These are phyloP conservation scores for Botrytis elliptica DNA, from an alignment of 2,329 filamentous ascomycete genomes.

Conservation along the genomic window DNA sequence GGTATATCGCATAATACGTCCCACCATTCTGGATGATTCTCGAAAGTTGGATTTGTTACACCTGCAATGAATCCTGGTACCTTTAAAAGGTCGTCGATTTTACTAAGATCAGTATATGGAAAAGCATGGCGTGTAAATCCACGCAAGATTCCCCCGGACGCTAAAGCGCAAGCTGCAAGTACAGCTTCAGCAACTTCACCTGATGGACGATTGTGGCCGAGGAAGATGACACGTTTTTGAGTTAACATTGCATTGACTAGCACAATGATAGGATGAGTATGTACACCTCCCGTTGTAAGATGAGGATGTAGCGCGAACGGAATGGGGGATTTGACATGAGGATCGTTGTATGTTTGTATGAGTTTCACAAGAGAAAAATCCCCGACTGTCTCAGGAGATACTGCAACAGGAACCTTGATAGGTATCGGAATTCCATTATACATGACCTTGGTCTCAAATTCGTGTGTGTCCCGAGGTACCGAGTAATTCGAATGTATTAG, in stretches of 20 bases:
- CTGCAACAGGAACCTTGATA: constrained; percentile 90
- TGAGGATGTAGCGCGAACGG: constrained; percentile 86
- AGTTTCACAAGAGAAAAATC: constrained; percentile 98
- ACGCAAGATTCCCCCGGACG: constrained; percentile 84
- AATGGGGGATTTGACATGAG: constrained; percentile 79
- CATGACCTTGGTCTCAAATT: constrained; percentile 92
- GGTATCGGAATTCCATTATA: constrained; percentile 97
- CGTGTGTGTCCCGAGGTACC: constrained; percentile 90
- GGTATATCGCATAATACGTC: constrained; percentile 92
- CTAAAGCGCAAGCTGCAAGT: constrained; percentile 90
- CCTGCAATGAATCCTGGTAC: constrained; percentile 97
- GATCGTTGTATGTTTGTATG: constrained; percentile 86
- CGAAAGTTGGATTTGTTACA: constrained; percentile 95
- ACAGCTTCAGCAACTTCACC: constrained; percentile 98
- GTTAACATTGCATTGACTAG: constrained; percentile 92
- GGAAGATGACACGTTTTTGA: constrained; percentile 93
- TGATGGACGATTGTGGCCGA: constrained; percentile 92
- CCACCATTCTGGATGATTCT: constrained; percentile 96
- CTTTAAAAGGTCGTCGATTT: constrained; percentile 93
- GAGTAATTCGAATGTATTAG: constrained; percentile 62
- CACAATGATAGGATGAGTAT: constrained; percentile 92
- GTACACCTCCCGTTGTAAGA: constrained; percentile 84
- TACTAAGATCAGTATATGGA: constrained; percentile 95
- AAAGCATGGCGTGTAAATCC: constrained; percentile 97
- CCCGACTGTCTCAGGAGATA: constrained; percentile 93